Conservation (phyloP, 2,329 filamentous ascomycete genomes). For the Alternaria sp. region DNA sequence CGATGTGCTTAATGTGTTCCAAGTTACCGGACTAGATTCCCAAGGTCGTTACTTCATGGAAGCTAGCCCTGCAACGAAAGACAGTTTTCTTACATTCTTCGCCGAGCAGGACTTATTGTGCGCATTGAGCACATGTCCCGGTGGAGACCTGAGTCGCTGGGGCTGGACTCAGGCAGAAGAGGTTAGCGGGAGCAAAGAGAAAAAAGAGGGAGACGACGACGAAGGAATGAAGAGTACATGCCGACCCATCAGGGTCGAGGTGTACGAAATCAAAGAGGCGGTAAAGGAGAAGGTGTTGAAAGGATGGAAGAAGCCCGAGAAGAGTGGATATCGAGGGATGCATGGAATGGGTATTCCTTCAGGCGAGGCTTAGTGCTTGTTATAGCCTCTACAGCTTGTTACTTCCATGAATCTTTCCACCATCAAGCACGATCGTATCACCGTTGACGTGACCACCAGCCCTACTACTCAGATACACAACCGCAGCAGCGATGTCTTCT, state of each 20-base stretch:
- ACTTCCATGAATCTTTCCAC: slow-evolving; percentile 61
- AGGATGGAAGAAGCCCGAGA: slow-evolving; percentile 70
- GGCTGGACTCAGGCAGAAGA: slow-evolving; percentile 68
- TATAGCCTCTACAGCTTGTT: slow-evolving; percentile 42
- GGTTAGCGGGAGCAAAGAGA: slow-evolving; percentile 60
- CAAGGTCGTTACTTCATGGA: slow-evolving; percentile 64
- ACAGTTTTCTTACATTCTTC: slow-evolving; percentile 74
- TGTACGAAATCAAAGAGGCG: slow-evolving; percentile 69
- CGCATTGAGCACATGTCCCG: slow-evolving; percentile 75
- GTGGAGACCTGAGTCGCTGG: slow-evolving; percentile 83
- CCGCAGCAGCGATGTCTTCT: slow-evolving; percentile 80
- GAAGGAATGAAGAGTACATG: slow-evolving; percentile 61
- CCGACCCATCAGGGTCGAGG: slow-evolving; percentile 77
- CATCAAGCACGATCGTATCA: slow-evolving; percentile 74
- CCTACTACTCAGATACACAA: slow-evolving; percentile 76
- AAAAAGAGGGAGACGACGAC: slow-evolving; percentile 66
- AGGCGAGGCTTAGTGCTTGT: slow-evolving; percentile 42
- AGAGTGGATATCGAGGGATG: slow-evolving; percentile 69
- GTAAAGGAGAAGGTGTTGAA: slow-evolving; percentile 42
- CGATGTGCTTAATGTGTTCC: slow-evolving; percentile 87
- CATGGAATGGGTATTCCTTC: slow-evolving; percentile 69
- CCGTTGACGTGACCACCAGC: slow-evolving; percentile 77
- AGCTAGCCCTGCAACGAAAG: slow-evolving; percentile 39
- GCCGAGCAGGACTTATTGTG: slow-evolving; percentile 79
- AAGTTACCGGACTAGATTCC: slow-evolving; percentile 80